Base-by-base conservation (phyloP, 805 yeast species). In the Candida hispaniensis region DNA sequence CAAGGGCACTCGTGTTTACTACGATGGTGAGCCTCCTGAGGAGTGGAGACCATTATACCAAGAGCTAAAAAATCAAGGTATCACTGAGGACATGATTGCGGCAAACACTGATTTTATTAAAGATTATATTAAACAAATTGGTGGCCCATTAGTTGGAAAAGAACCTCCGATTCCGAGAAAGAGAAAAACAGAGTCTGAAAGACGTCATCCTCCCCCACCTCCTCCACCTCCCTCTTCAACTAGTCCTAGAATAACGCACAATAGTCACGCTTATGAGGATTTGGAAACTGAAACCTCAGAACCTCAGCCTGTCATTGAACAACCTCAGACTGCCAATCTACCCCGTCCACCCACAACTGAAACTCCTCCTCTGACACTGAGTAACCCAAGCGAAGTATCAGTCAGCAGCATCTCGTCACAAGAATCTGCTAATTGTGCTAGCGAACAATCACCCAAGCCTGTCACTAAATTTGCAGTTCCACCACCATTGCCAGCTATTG, bases 61-160 rank as follows among this genome's bases (percentile, higher is more conserved):
- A 6, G 85, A 79, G 49, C 63, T 82, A 36, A 88, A 76, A 24
- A 64, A 69, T 12, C 77, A 79, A 36, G 94, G 94, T 1, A 82
- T 82, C 40, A 56, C 81, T 1, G 93, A 82, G 49, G 93, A 81
- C 45, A 77, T 79, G 86, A 81, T 82, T 52, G 91, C 86, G 0
- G 88, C 79, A 35, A 80, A 82, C 51, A 64, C 85, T 41, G 80
- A 79, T 41, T 80, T 81, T 52, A 79, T 82, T 50, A 82, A 79
- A 53, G 76, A 75, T 36, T 82, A 79, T 50, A 79, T 82, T 40
- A 60, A 72, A 3, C 63, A 75, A 47, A 76, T 73, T 52, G 82
- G 91, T 38, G 79, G 86, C 14, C 77, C 91, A 18, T 60, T 88
- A 55, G 78, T 78, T 17, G 93, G 93, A 1, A 58, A 78, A 15